Base-by-base conservation (phyloP, 768 basidiomycete species). In the Suillus sp. region DNA sequence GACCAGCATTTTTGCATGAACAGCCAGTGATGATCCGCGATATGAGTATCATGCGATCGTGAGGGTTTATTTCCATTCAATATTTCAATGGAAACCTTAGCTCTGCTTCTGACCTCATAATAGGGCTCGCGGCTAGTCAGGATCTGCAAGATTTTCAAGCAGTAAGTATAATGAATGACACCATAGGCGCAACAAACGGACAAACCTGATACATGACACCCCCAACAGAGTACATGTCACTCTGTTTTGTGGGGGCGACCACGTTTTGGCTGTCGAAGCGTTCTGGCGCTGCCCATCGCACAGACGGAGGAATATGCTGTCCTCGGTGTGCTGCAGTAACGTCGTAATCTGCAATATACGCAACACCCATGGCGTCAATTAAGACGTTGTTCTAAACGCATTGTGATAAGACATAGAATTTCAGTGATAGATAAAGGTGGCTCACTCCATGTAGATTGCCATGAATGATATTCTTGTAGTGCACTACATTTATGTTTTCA, bases 381-480 rank as follows among this genome's bases (percentile, higher is more conserved):
- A 66, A 55, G 9, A 66, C 27, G 40, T 64, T 64, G 6, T 63
- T 64, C 65, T 64, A 34, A 18, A 57, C 4, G 9, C 4, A 35
- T 45, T 6, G 20, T 14, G 18, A 20, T 57, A 7, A 57, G 56
- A 40, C 20, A 38, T 9, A 14, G 2, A 7, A 30, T 27, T 20
- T 2, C 8, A 38, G 6, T 20, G 43, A 42, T 18, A 2, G 7
- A 40, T 45, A 6, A 22, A 34, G 11, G 13, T 18, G 27, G 27
- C 74, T 16, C 63, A 78, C 76, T 1, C 75, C 78, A 56, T 79
- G 74, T 13, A 79, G 67, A 62, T 80, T 77, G 10, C 76, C 77
- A 59, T 79, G 78, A 2, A 76, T 56, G 16, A 79, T 54, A 6
- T 13, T 51, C 10, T 64, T 27, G 34, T 30, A 38, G n/a, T 76